Evolutionary conservation across 495 filamentous ascomycete genomes (phyloP), one percentile per base, ranked within the genome.

Genomic region (Xylaria acuta): DNA sequence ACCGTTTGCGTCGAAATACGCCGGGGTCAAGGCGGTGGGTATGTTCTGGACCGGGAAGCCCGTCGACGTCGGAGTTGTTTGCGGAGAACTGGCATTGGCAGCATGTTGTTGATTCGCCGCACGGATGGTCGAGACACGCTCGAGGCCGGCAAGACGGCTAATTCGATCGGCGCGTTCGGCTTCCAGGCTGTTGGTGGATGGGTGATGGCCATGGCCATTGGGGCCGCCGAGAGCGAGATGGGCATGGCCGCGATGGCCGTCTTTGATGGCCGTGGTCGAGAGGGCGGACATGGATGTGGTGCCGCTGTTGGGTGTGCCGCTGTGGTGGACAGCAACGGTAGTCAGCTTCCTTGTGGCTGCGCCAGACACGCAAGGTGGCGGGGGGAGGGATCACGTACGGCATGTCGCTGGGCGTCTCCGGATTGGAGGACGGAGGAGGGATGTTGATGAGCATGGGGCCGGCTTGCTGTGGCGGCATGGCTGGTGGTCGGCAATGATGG

Each of bases 161-260:
- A 97, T 97, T 75, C 94, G 94, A 82, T 97, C 94, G 64, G 93
- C 94, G 75, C 94, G 94, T 81, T 97, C 94, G 67, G 94, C 94
- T 73, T 96, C 94, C 34, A 94, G 88, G 70, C 90, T 92, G 64
- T 87, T 92, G 49, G 87, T 86, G 8, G 90, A 92, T 8, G 86
- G 83, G 32, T 84, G 86, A 78, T 92, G 90, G 8, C 82, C 82
- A 70, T 89, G 89, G 63, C 84, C 82, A 66, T 88, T 87, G 72
- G 84, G 81, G 62, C 83, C 81, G 68, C 78, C 78, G 68, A 73
- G 62, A 64, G 86, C 80, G 25, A 86, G 85, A 69, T 84, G 84
- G 32, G 83, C 79, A 71, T 93, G 88, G 76, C 94, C 94, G 71
- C 92, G 91, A 74, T 97, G 93, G 71, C 94, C 94, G 75, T 97